Evolutionary conservation across 257 asterid species (phyloP), one percentile per base, ranked within the genome.

Genomic region (Fraxinus quadrangulata): DNA sequence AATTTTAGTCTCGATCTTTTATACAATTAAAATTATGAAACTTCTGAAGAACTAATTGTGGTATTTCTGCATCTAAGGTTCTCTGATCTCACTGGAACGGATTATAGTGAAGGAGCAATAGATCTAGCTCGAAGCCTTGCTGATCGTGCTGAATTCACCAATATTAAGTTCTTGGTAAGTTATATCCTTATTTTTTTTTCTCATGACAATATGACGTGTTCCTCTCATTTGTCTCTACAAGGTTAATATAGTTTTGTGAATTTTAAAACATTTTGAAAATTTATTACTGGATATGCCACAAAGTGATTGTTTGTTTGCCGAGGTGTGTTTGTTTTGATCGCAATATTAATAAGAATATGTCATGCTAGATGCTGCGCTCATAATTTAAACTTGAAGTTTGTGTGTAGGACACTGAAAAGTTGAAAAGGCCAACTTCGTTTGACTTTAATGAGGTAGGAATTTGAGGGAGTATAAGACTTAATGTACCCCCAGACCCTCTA

Each of bases 31-130:
- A 68, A 45, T 75, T 72, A 77, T 30, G 65, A 69, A 75, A 73
- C 77, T 81, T 75, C 79, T 61, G 75, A 73, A 77, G 42, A 31
- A 77, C 75, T 78, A 75, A 81, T 36, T 76, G 19, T 69, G 45
- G 77, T 87, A 70, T 45, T 70, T 79, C 65, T 84, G 49, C 49
- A 2, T 56, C 70, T 84, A 95, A 63, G 99, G 92, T 96, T 93
- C 95, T 85, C 92, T 73, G 97, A 93, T 90, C 97, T 96, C 87
- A 96, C 95, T 23, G 99, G 98, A 79, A 93, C 90, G 77, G 98
- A 96, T 85, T 96, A 96, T 83, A 90, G 96, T 82, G 98, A 92
- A 86, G 97, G 97, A 76, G 99, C 97, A 73, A 84, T 96, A 78
- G 92, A 88, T 82, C 90, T 96, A 75, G 97, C 99, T 86, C 90